Evolutionary conservation across 108 stramenopile species (phyloP).

Genomic region (Pelagomonas calceolata): DNA sequence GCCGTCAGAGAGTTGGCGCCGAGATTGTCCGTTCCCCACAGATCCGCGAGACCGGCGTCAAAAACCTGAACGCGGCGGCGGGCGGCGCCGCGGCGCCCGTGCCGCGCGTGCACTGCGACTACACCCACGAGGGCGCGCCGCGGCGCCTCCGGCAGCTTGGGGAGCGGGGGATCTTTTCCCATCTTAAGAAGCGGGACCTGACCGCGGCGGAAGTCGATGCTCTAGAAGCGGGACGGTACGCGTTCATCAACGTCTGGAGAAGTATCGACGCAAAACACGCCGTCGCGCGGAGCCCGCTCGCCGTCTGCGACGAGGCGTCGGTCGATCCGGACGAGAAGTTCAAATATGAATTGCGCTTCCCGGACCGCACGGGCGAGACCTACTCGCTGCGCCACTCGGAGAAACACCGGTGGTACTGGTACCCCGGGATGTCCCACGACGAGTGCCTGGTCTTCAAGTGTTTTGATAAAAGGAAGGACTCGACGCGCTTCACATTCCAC

Average conservation of each 20-base stretch:
- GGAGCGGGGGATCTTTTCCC: no score
- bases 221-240: background rate
- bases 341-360: background rate
- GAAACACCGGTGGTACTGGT: background rate
- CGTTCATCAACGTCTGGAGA: background rate
- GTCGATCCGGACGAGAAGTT: background rate
- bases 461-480: constrained; percentile 15
- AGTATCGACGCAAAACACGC: background rate
- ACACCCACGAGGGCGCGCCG: no score
- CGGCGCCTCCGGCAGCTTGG: background rate
- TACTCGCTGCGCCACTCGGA: background rate
- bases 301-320: background rate
- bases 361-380: background rate
- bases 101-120: background rate
- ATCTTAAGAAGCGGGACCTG: no score
- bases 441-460: background rate
- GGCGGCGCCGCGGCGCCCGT: background rate
- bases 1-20: no score
- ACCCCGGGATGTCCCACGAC: background rate
- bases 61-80: background rate
- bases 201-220: background rate
- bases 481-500: constrained; percentile 1
- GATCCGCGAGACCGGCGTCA: no score
- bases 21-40: no score
- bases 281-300: background rate